These are phyloP conservation scores for Balakata baccata DNA, from an alignment of 345 rosid genomes.

Conservation along the genomic window DNA sequence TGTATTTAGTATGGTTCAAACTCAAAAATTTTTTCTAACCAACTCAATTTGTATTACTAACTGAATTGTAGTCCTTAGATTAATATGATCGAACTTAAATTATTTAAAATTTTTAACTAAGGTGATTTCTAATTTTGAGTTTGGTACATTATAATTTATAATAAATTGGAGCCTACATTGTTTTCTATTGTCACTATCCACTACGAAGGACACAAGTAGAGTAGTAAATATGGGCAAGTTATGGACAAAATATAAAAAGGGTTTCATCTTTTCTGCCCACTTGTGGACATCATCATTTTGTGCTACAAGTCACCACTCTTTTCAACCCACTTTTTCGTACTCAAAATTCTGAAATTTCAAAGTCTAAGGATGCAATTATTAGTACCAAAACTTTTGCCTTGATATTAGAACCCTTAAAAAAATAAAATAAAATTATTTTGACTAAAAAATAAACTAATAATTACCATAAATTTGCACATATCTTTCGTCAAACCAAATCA, in stretches of 20 bases:
- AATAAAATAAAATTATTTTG: neutral
- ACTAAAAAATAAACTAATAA: neutral
- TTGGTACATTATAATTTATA: too few species aligned
- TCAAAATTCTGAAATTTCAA: constrained; percentile 17
- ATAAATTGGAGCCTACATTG: too few species aligned
- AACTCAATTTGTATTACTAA: too few species aligned
- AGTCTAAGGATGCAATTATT: constrained; percentile 31
- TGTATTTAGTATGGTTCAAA: too few species aligned
- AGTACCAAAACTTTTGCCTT: constrained; percentile 21
- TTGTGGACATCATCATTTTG: constrained; percentile 74
- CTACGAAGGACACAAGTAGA: too few species aligned
- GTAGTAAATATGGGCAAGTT: too few species aligned
- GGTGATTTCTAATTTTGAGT: too few species aligned
- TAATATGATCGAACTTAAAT: too few species aligned
- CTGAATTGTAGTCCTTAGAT: too few species aligned
- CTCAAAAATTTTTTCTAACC: too few species aligned
- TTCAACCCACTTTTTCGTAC: constrained; percentile 17
- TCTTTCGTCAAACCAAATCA: neutral
- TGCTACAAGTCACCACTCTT: constrained; percentile 37
- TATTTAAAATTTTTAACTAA: too few species aligned
- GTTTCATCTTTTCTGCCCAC: constrained; percentile 43
- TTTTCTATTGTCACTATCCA: too few species aligned
- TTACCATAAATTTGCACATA: constrained; percentile 1
- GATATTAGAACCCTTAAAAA: constrained; percentile 19
- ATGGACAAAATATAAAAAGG: constrained; percentile 20